phyloP scores from a whole-genome alignment of 805 yeast species.

The Lachancea thermotolerans region DNA sequence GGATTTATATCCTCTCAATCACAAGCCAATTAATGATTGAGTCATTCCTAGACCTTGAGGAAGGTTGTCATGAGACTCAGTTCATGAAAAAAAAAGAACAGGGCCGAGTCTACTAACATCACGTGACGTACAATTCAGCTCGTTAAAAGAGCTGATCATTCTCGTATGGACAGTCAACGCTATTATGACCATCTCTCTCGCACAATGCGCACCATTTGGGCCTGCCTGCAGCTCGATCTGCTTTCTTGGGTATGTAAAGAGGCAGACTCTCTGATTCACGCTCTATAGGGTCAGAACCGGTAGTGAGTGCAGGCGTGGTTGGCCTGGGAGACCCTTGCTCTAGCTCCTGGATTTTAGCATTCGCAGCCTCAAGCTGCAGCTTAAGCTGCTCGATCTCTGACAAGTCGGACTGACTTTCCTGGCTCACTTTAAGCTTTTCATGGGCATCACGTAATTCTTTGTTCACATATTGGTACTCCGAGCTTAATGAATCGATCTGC shows the following conservation, averaged over 20 bases:
- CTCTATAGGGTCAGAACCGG: conserved; percentile 13
- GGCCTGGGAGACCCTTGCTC: conserved; percentile 12
- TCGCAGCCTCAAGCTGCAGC: conserved; percentile 28
- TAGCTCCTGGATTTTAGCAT: conserved; percentile 13
- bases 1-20: no score
- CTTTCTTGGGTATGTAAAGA: conserved; percentile 21
- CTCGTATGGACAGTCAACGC: conserved; percentile 83
- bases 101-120: not conserved
- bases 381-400: conserved; percentile 23
- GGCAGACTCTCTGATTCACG: conserved; percentile 22
- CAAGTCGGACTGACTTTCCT: conserved; percentile 10
- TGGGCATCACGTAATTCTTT: conserved; percentile 23
- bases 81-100: not conserved
- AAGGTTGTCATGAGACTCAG: not conserved
- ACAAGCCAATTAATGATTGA: no score
- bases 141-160: conserved; percentile 7
- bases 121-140: not conserved
- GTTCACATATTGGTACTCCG: conserved; percentile 22
- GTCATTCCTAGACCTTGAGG: no score
- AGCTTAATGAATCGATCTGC: conserved; percentile 24
- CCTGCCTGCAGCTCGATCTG: conserved; percentile 65
- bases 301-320: conserved; percentile 23
- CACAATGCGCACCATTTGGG: conserved; percentile 88
- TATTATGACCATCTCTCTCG: conserved; percentile 83
- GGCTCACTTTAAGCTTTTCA: conserved; percentile 24